phyloP scores from a whole-genome alignment of 169 alveolate genomes.

The Plasmodium inui region DNA sequence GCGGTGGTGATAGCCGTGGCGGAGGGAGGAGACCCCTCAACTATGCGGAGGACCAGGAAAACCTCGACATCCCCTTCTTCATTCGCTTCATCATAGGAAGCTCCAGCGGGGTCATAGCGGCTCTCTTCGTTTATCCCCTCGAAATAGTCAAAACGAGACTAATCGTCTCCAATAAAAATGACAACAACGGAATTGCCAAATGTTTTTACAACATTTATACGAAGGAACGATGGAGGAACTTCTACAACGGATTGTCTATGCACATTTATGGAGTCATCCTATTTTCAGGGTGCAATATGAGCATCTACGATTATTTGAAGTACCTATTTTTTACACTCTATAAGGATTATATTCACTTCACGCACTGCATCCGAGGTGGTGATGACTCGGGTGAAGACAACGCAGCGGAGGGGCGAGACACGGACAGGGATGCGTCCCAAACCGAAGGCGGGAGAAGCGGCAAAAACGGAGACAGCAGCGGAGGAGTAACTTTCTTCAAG shows the following conservation, averaged over 20 bases:
- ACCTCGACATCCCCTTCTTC: slow-evolving; percentile 48
- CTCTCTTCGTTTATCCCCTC: slow-evolving; percentile 42
- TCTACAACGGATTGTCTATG: slow-evolving; percentile 58
- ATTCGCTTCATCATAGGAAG: slow-evolving; percentile 68
- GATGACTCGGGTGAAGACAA: not conserved
- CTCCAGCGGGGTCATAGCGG: slow-evolving; percentile 73
- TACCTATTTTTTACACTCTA: slow-evolving; percentile 46
- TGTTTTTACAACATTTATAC: slow-evolving; percentile 55
- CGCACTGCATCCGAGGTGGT: slow-evolving; percentile 12
- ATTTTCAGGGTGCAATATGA: slow-evolving; percentile 69
- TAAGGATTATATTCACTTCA: slow-evolving; percentile 55
- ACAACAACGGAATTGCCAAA: slow-evolving; percentile 28
- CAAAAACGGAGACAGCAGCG: not conserved
- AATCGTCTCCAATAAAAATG: slow-evolving; percentile 58
- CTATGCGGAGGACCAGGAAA: not conserved
- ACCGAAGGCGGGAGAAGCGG: not conserved
- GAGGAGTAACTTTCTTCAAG: not conserved
- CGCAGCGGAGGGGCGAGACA: not conserved
- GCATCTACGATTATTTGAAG: slow-evolving; percentile 68
- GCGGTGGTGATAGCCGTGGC: not conserved
- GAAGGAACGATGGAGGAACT: slow-evolving; percentile 31
- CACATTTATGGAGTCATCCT: slow-evolving; percentile 54
- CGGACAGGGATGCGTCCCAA: not conserved
- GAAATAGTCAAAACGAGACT: slow-evolving; percentile 66
- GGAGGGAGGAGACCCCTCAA: not conserved